These are phyloP conservation scores for Kazachstania sp. DNA, from an alignment of 1,139 yeast genomes.

Conservation along the genomic window DNA sequence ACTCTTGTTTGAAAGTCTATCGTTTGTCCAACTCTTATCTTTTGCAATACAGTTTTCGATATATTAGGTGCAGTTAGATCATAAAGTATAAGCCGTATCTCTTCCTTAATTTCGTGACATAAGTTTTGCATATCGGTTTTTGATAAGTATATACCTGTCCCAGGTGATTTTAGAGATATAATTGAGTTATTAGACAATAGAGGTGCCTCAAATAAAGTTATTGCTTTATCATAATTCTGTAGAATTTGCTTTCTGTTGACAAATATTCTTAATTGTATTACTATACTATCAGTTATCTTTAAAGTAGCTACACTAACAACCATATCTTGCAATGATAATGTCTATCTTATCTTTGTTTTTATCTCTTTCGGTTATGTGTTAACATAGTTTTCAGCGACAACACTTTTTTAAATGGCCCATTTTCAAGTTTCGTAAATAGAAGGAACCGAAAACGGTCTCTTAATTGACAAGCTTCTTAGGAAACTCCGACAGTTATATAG, in stretches of 20 bases:
- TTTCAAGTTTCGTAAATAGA: too few relatives aligned
- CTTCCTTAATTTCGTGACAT: conserved; percentile 23
- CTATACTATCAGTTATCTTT: conserved; percentile 15
- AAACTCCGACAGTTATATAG: too few relatives aligned
- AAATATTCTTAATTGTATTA: conserved; percentile 25
- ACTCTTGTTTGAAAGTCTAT: conserved; percentile 19
- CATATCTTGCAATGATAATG: conserved; percentile 6
- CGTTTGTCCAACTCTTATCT: conserved; percentile 22
- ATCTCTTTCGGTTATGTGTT: neutral
- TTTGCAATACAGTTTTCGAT: conserved; percentile 16
- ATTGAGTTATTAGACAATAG: conserved; percentile 29
- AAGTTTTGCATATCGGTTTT: conserved; percentile 24
- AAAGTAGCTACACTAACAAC: conserved; percentile 22
- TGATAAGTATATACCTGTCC: conserved; percentile 24
- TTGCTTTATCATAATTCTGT: conserved; percentile 12
- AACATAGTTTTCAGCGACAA: too few relatives aligned
- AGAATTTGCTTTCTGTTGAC: conserved; percentile 25
- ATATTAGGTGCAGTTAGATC: conserved; percentile 23
- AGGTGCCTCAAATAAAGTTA: conserved; percentile 27
- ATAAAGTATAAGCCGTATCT: conserved; percentile 22
- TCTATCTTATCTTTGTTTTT: neutral
- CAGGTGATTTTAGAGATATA: conserved; percentile 26
- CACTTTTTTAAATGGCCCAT: too few relatives aligned
- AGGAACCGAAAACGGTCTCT: too few relatives aligned
- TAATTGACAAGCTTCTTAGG: too few relatives aligned